A percentile compares a stretch with the other conserved stretches of the same genome.
These are phyloP conservation scores for Aspergillaceae sp. DNA, from an alignment of 2,329 filamentous ascomycete genomes.

Conservation along the genomic window DNA sequence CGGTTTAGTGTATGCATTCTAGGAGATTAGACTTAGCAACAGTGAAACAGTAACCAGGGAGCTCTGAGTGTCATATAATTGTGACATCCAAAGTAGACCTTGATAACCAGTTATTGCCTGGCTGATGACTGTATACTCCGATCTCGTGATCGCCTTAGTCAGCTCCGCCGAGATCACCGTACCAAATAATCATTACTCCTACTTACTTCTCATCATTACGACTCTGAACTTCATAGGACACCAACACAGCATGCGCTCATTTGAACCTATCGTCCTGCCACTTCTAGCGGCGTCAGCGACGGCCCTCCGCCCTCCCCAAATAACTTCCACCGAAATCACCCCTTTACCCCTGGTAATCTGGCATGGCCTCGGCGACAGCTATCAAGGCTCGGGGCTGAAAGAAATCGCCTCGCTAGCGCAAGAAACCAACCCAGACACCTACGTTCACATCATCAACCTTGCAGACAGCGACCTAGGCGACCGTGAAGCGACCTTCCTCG, in stretches of 20 bases:
- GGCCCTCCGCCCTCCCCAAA: constrained; percentile 13
- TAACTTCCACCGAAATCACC: constrained; percentile 13
- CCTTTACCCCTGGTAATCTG: constrained; percentile 87
- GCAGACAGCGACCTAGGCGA: constrained; percentile 59
- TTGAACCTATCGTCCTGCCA: constrained; percentile 4
- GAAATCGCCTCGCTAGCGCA: constrained; percentile 63
- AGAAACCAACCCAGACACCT: constrained; percentile 68
- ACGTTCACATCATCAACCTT: constrained; percentile 70
- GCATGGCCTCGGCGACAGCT: constrained; percentile 69
- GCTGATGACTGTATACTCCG: too few relatives aligned
- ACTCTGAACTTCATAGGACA: background rate
- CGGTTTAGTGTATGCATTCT: too few relatives aligned
- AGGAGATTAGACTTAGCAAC: too few relatives aligned
- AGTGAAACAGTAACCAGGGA: too few relatives aligned
- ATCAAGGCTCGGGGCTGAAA: constrained; percentile 64
- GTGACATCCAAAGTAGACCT: too few relatives aligned
- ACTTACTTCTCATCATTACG: too few relatives aligned
- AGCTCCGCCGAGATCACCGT: too few relatives aligned
- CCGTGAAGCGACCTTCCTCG: constrained; percentile 78
- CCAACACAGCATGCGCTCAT: background rate
- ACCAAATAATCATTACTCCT: too few relatives aligned
- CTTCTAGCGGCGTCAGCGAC: constrained; percentile 13
- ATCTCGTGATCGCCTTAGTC: too few relatives aligned
- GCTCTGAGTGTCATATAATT: too few relatives aligned
- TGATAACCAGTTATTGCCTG: too few relatives aligned